These are phyloP conservation scores for Parafenestella ontariensis DNA, from an alignment of 2,329 filamentous ascomycete species.

Conservation along the genomic window DNA sequence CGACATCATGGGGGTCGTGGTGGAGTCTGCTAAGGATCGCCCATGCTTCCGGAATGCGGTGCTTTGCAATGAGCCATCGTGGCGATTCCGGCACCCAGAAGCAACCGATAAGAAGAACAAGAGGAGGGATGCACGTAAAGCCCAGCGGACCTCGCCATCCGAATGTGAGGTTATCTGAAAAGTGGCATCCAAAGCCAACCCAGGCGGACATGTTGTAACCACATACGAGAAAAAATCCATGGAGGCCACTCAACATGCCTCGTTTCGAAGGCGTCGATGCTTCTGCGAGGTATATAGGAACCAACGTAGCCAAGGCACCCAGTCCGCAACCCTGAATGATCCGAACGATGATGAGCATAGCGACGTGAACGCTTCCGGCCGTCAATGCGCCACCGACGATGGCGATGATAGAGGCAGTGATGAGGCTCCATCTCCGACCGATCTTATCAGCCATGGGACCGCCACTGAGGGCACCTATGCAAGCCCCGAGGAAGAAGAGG, in stretches of 20 bases:
- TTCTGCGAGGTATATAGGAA: conserved; percentile 34
- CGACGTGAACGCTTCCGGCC: conserved; percentile 32
- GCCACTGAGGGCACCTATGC: conserved; percentile 10
- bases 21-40: conserved; percentile 20
- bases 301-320: conserved; percentile 28
- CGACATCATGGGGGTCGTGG: conserved; percentile 21
- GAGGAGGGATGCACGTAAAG: conserved; percentile 57
- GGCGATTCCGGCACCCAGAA: conserved; percentile 54
- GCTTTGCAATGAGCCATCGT: conserved; percentile 63
- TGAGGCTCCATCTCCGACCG: conserved; percentile 17
- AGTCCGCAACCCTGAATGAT: conserved; percentile 30
- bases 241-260: conserved; percentile 33
- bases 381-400: conserved; percentile 23
- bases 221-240: conserved; percentile 33
- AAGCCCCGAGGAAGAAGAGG: conserved; percentile 20
- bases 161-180: conserved; percentile 28
- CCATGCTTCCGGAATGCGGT: conserved; percentile 59
- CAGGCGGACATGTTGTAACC: conserved; percentile 49
- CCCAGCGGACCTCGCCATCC: conserved; percentile 58
- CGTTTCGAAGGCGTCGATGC: conserved; percentile 31
- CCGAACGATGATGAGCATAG: conserved; percentile 34
- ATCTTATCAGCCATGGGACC: conserved; percentile 16
- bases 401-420: conserved; percentile 13
- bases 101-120: conserved; percentile 53
- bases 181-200: conserved; percentile 40